A percentile compares a stretch with the other conserved stretches of the same genome.
Conservation (phyloP, 2,329 filamentous ascomycete species). For the Diaporthe helianthi region DNA sequence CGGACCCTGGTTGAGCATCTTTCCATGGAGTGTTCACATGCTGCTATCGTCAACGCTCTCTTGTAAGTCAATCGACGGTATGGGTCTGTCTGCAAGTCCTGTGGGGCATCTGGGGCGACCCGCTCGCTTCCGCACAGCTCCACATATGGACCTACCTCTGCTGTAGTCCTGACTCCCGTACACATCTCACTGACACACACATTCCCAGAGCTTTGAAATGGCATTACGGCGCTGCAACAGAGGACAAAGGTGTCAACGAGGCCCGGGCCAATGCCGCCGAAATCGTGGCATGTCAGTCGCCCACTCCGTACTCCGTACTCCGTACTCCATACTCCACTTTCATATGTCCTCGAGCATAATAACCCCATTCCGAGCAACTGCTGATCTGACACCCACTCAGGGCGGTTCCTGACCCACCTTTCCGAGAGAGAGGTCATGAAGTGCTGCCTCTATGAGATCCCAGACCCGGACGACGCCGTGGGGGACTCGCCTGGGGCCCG, state of each 20-base stretch:
- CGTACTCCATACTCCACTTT: not conserved
- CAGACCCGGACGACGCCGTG: slow-evolving; percentile 46
- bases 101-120: slow-evolving; percentile 4
- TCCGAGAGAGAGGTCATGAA: slow-evolving; percentile 78
- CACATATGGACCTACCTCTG: not conserved
- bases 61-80: slow-evolving; percentile 60
- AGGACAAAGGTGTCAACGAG: slow-evolving; percentile 70
- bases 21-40: slow-evolving; percentile 68
- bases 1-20: slow-evolving; percentile 70
- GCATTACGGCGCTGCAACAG: slow-evolving; percentile 71
- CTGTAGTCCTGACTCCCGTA: no score
- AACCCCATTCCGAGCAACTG: not conserved
- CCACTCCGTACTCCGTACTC: no score
- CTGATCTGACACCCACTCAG: not conserved
- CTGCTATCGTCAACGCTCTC: slow-evolving; percentile 74
- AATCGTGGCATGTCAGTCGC: slow-evolving; percentile 71
- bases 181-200: slow-evolving; percentile 20
- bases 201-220: slow-evolving; percentile 73
- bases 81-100: slow-evolving; percentile 9
- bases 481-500: slow-evolving; percentile 40
- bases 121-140: slow-evolving; percentile 13
- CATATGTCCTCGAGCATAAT: not conserved
- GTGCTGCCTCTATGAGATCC: slow-evolving; percentile 76
- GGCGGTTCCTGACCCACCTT: slow-evolving; percentile 73
- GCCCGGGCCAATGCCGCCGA: slow-evolving; percentile 78